Conservation (phyloP, 139 green algal species). For the Chlamydomonas incerta region DNA sequence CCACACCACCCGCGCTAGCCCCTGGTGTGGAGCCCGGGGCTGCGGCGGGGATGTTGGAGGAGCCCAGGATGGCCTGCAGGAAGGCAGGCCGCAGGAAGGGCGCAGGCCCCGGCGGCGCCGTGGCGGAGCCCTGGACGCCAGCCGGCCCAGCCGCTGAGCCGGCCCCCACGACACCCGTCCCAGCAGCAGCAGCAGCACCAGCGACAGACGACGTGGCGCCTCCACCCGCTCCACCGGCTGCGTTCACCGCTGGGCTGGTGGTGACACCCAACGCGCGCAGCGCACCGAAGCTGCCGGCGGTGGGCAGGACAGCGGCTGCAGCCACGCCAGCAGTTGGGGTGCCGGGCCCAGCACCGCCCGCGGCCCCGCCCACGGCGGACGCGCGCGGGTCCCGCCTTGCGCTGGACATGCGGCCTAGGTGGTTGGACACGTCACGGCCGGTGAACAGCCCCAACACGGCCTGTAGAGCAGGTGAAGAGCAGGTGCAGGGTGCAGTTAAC, state of each 20-base stretch:
- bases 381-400: too few relatives aligned
- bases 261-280: too few relatives aligned
- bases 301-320: not conserved
- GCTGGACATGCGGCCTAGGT: not conserved
- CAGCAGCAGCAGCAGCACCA: too few relatives aligned
- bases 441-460: slow-evolving; percentile 17
- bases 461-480: not conserved
- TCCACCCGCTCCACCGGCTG: too few relatives aligned
- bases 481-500: not conserved
- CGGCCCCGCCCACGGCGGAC: not conserved
- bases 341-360: not conserved
- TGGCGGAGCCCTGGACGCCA: not conserved
- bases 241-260: too few relatives aligned
- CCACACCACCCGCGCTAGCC: too few relatives aligned
- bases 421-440: slow-evolving; percentile 10
- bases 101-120: not conserved
- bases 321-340: too few relatives aligned
- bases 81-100: not conserved
- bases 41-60: not conserved
- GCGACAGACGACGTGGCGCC: too few relatives aligned
- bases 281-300: too few relatives aligned
- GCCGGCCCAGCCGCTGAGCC: not conserved
- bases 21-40: not conserved
- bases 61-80: slow-evolving; percentile 14
- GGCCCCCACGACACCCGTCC: not conserved